These are phyloP conservation scores for Eucalyptus virginea DNA, from an alignment of 345 rosid genomes.

Conservation along the genomic window DNA sequence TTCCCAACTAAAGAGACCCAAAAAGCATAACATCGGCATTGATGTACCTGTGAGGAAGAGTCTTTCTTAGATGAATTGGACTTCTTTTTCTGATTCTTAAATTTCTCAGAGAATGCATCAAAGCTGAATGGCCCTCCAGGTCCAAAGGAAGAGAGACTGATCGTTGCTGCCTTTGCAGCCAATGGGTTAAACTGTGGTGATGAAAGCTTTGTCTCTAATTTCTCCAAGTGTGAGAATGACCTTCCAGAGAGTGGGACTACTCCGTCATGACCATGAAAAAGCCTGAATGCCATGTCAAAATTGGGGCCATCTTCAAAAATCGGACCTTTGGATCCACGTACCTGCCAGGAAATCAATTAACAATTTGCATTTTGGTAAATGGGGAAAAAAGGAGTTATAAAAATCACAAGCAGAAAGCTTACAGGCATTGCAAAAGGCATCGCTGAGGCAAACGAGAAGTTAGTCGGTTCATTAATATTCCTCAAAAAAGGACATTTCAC, in stretches of 20 bases:
- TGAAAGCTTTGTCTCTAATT: constrained; percentile 9
- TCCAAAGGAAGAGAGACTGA: constrained; percentile 93
- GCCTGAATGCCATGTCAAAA: constrained; percentile 85
- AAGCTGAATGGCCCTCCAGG: constrained; percentile 77
- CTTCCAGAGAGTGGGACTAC: constrained; percentile 84
- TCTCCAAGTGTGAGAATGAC: constrained; percentile 16
- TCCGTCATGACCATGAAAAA: constrained; percentile 92
- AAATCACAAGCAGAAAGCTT: constrained; percentile 8
- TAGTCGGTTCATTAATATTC: constrained; percentile 94
- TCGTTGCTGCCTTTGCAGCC: constrained; percentile 92
- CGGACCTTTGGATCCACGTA: constrained; percentile 56
- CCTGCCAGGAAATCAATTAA: neutral
- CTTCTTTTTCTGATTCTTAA: constrained; percentile 41
- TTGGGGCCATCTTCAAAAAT: constrained; percentile 98
- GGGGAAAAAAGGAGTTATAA: neutral
- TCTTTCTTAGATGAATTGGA: constrained; percentile 54
- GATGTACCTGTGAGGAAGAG: constrained; percentile 55
- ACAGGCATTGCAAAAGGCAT: constrained; percentile 71
- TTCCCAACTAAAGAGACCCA: neutral
- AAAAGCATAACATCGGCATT: neutral
- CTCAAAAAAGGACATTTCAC: constrained; percentile 89
- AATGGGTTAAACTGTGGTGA: constrained; percentile 68
- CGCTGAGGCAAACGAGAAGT: constrained; percentile 64
- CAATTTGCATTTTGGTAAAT: neutral
- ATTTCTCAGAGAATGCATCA: constrained; percentile 61